Percentiles rank a stretch among this genome's conserved stretches.
Conservation (phyloP, 2,329 filamentous ascomycete genomes). For the Cordyceps tenuipes region DNA sequence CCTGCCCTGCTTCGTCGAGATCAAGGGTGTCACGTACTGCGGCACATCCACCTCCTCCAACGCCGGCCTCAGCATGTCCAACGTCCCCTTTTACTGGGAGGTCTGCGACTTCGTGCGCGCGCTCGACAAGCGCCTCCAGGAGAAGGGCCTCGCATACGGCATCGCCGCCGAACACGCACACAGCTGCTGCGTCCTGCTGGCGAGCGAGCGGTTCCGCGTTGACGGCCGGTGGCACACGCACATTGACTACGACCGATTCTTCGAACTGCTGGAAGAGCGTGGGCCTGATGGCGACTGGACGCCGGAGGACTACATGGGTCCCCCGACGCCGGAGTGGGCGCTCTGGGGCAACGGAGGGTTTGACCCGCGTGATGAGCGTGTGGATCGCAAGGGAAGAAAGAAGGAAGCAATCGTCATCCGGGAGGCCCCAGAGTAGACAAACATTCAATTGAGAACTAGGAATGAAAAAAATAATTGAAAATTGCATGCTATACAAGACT, state of each 20-base stretch:
- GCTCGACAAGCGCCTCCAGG: conserved; percentile 59
- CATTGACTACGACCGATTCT: conserved; percentile 87
- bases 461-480: background rate
- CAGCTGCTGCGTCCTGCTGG: conserved; percentile 84
- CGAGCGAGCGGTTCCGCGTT: conserved; percentile 69
- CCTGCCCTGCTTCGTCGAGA: conserved; percentile 84
- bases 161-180: conserved; percentile 94
- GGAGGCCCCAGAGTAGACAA: conserved; percentile 19
- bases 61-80: conserved; percentile 90
- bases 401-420: conserved; percentile 35
- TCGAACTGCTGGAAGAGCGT: conserved; percentile 67
- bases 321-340: conserved; percentile 84
- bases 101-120: conserved; percentile 74
- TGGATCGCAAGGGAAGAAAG: conserved; percentile 75
- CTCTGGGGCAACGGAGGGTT: conserved; percentile 92
- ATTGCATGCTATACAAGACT: background rate
- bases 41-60: conserved; percentile 78
- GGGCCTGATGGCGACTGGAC: conserved; percentile 60
- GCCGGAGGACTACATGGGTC: conserved; percentile 85
- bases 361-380: conserved; percentile 79
- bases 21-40: conserved; percentile 96
- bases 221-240: conserved; percentile 80
- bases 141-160: conserved; percentile 70
- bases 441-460: background rate
- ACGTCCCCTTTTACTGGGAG: conserved; percentile 93